Evolutionary conservation across 495 filamentous ascomycete species (phyloP).

Genomic region (Glarea lozoyensis): DNA sequence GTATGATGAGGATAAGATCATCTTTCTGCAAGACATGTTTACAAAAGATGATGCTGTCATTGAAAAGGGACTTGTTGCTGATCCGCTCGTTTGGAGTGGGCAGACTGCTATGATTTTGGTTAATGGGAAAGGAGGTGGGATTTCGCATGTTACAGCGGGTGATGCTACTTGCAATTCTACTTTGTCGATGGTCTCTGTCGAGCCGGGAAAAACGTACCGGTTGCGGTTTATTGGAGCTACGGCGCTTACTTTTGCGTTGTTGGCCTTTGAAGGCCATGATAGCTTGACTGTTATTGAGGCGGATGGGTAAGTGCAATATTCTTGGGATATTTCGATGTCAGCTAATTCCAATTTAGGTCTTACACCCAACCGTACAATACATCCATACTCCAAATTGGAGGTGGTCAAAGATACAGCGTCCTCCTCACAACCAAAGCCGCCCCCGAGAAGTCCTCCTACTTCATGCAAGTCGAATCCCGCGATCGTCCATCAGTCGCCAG

Average conservation of each 20-base stretch:
- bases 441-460: slow-evolving; percentile 35
- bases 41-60: slow-evolving; percentile 33
- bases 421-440: slow-evolving; percentile 37
- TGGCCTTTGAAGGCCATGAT: slow-evolving; percentile 43
- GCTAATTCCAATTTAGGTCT: too few relatives aligned
- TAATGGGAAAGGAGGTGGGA: slow-evolving; percentile 32
- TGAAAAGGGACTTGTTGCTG: slow-evolving; percentile 26
- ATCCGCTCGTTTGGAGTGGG: slow-evolving; percentile 34
- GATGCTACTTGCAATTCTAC: slow-evolving; percentile 25
- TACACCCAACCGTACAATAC: slow-evolving; percentile 42
- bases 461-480: slow-evolving; percentile 44
- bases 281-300: slow-evolving; percentile 43
- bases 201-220: slow-evolving; percentile 49
- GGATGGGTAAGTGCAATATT: slow-evolving; percentile 40
- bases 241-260: slow-evolving; percentile 38
- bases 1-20: slow-evolving; percentile 47
- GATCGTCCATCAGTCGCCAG: slow-evolving; percentile 33
- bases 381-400: slow-evolving; percentile 41
- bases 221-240: slow-evolving; percentile 46
- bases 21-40: slow-evolving; percentile 45
- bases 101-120: slow-evolving; percentile 42
- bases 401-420: slow-evolving; percentile 48
- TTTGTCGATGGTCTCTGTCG: slow-evolving; percentile 41
- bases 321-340: too few relatives aligned
- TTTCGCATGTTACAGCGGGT: slow-evolving; percentile 26